Evolutionary conservation across 352 stramenopile species (phyloP), one percentile per base, ranked within the genome.

Genomic region (Globisporangium echinulatum): DNA sequence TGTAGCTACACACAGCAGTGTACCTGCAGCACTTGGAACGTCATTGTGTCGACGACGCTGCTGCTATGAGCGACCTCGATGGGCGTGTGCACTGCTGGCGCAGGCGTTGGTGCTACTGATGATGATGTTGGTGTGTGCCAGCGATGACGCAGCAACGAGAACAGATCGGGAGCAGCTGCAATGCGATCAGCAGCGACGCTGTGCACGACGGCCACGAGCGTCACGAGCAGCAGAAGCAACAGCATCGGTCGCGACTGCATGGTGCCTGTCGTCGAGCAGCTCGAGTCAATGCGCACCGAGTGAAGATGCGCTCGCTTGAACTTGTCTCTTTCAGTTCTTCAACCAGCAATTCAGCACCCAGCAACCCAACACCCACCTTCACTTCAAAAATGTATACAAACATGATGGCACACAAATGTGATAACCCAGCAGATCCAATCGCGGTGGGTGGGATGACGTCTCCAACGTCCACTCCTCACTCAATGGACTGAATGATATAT

Each of bases 21-120:
- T 56, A 86, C 76, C 76, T 86, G 78, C 17, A 88, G 63, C 36
- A 88, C 74, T 60, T 88, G 64, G 52, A 88, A 85, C 2, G 61
- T 9, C 75, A 88, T 85, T 39, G 59, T 59, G 40, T 62, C 15
- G 11, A 56, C 39, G 14, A 3, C 3, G 7, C 36, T 14, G 43
- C 10, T 25, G 43, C 33, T 59, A 17, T 15, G 8, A 11, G 25
- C 42, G 39, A 25, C 13, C 11, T 13, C 9, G 8, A 43, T 56
- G 14, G 38, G 48, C 25, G 49, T 55, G 39, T 33, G 56, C 14
- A 38, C 11, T 42, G 48, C 17, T 42, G 13, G 4, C 14, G 52
- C 10, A 17, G 38, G 39, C 15, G 36, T 19, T 6, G 50, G n/a
- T 9, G 38, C 13, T 38, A 66, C 63, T 2, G 25, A 68, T 7